Percentiles rank a stretch among this genome's conserved stretches.
phyloP scores from a whole-genome alignment of 306 rosid genomes.

The Rosa lucieae region DNA sequence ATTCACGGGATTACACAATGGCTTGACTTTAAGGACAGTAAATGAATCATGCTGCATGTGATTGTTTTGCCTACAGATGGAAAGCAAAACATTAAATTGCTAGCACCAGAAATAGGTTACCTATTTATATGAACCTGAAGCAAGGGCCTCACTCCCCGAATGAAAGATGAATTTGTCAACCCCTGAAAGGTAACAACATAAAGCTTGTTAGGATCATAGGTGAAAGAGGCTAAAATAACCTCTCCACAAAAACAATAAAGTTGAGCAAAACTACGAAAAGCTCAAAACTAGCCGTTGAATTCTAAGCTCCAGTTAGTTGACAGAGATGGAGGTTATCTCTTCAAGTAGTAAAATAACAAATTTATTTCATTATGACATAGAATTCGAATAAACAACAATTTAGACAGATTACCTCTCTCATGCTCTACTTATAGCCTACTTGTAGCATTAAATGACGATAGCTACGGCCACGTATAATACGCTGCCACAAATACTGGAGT shows the following conservation, averaged over 20 bases:
- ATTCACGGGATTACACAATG: neutral
- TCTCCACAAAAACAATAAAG: neutral
- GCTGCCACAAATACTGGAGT: slow-evolving; percentile 70
- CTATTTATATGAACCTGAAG: slow-evolving; percentile 13
- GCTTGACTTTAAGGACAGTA: neutral
- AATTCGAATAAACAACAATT: neutral
- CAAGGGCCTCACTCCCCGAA: slow-evolving; percentile 9
- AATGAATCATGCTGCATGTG: neutral
- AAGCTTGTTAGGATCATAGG: neutral
- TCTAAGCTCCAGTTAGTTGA: neutral
- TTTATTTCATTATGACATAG: neutral
- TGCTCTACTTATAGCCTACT: slow-evolving; percentile 63
- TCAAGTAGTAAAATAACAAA: slow-evolving; percentile 5
- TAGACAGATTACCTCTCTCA: slow-evolving; percentile 37
- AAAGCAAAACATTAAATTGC: neutral
- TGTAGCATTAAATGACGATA: slow-evolving; percentile 93
- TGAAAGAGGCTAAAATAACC: neutral
- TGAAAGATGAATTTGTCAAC: slow-evolving; percentile 9
- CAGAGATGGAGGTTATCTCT: neutral
- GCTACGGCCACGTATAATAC: slow-evolving; percentile 78
- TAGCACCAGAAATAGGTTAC: slow-evolving; percentile 10
- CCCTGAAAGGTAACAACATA: slow-evolving; percentile 17
- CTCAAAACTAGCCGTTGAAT: neutral
- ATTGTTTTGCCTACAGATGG: neutral
- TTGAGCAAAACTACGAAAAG: neutral